Evolutionary conservation across 768 basidiomycete genomes (phyloP).

Genomic region (Leccinum disarticulatum): DNA sequence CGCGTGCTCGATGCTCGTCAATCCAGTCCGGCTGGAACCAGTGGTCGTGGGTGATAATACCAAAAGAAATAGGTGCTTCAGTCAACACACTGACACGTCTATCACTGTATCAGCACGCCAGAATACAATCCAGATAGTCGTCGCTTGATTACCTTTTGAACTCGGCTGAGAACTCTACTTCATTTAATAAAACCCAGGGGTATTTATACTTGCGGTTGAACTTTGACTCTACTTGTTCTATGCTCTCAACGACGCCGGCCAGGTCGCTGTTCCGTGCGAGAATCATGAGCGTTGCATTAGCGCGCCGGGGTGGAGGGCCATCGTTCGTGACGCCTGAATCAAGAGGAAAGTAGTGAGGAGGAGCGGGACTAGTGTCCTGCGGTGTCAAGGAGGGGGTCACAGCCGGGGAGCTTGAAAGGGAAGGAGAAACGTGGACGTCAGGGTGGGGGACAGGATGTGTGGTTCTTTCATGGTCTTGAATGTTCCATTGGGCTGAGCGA

Average conservation of each 20-base stretch:
- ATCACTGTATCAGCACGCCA: conserved; percentile 17
- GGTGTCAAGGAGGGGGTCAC: neutral
- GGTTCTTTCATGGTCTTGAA: neutral
- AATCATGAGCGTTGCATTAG: conserved; percentile 61
- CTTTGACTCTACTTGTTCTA: conserved; percentile 54
- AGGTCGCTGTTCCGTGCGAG: conserved; percentile 52
- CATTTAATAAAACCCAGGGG: conserved; percentile 65
- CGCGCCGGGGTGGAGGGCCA: conserved; percentile 25
- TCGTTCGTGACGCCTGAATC: neutral
- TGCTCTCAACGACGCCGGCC: conserved; percentile 43
- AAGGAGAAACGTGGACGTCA: neutral
- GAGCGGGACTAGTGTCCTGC: neutral
- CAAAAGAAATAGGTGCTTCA: conserved; percentile 48
- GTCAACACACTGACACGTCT: conserved; percentile 40
- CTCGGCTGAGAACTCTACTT: conserved; percentile 52
- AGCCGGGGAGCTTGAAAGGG: neutral
- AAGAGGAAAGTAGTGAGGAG: conserved; percentile 3
- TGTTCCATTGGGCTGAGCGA: conserved; percentile 2
- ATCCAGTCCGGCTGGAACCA: conserved; percentile 77
- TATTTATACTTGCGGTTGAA: conserved; percentile 61
- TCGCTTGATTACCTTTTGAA: conserved; percentile 44
- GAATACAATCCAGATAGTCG: neutral
- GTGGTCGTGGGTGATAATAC: conserved; percentile 55
- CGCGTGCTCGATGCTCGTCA: conserved; percentile 60
- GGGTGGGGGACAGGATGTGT: neutral